Evolutionary conservation across 352 stramenopile genomes (phyloP).

Genomic region (Globisporangium solare): DNA sequence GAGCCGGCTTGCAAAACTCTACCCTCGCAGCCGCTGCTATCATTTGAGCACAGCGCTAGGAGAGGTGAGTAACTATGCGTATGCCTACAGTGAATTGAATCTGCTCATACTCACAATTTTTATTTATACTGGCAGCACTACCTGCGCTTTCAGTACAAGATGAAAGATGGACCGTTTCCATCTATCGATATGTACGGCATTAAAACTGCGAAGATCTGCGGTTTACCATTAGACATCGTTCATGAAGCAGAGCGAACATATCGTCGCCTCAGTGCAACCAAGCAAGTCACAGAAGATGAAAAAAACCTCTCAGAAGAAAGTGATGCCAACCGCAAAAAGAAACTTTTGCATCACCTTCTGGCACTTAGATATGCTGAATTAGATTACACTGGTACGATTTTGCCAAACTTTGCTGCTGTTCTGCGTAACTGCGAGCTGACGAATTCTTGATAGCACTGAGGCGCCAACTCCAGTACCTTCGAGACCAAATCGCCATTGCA

Average conservation of each 20-base stretch:
- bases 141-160: slow-evolving; percentile 51
- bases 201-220: slow-evolving; percentile 68
- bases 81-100: background rate
- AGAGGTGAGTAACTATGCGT: slow-evolving; percentile 23
- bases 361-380: slow-evolving; percentile 60
- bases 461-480: slow-evolving; percentile 63
- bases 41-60: slow-evolving; percentile 52
- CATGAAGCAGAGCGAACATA: slow-evolving; percentile 50
- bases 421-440: background rate
- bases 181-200: slow-evolving; percentile 75
- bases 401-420: background rate
- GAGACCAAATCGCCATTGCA: slow-evolving; percentile 39
- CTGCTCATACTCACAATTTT: background rate
- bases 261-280: slow-evolving; percentile 18
- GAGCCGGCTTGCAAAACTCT: slow-evolving; percentile 55
- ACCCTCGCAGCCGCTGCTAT: slow-evolving; percentile 63
- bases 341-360: slow-evolving; percentile 67
- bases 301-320: slow-evolving; percentile 11
- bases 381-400: slow-evolving; percentile 40
- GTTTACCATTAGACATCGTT: slow-evolving; percentile 60
- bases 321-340: slow-evolving; percentile 31
- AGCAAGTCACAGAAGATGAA: slow-evolving; percentile 16
- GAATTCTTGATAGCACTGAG: slow-evolving; percentile 33
- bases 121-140: slow-evolving; percentile 29
- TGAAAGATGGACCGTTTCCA: slow-evolving; percentile 64